Evolutionary conservation across 176 grass and related monocot genomes (phyloP), one percentile per base, ranked within the genome.

Genomic region (Rhynchospora breviuscula): DNA sequence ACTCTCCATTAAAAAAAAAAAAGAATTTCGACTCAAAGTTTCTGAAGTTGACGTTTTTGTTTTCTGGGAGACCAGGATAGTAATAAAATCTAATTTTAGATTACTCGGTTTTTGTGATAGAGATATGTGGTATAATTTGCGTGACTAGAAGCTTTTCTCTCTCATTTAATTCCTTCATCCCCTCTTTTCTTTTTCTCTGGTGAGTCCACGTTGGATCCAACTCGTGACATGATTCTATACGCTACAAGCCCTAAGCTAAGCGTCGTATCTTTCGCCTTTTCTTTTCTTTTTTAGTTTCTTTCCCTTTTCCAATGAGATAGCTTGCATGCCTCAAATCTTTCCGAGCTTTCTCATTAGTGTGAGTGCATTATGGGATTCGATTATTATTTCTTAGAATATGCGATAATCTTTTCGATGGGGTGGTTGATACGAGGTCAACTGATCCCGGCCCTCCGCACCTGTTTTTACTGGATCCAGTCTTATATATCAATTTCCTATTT

Each of bases 371-470:
- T 66, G 25, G 33, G 35, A 18, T 44, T 69, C 33, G 3, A 17
- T 69, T 40, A 18, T 10, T 44, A 40, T 69, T 69, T 69, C 66
- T 35, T 69, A 69, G 66, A 69, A 69, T 69, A 69, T 69, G 66
- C 66, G 33, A n/a, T 43, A 18, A 18, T 35, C 18, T 69, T 69
- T 69, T 69, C 33, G 31, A 43, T 33, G 33, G 33, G 66, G 13
- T 69, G 66, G 66, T 69, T 69, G 66, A 69, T 29, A 69, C 31
- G 33, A 69, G 17, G 17, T 59, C 57, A 59, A 15, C 12, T 43
- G 66, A 44, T 69, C 66, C 66, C n/a, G n/a, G n/a, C n/a, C 43
- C 65, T 59, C 57, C 57, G 17, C n/a, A 18, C 6, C 57, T 59
- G n/a, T 45, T 68, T 43, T 17, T 68, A 5, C 65, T 68, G 31